Evolutionary conservation across 352 stramenopile species (phyloP).

Genomic region (Globisporangium paddicum): DNA sequence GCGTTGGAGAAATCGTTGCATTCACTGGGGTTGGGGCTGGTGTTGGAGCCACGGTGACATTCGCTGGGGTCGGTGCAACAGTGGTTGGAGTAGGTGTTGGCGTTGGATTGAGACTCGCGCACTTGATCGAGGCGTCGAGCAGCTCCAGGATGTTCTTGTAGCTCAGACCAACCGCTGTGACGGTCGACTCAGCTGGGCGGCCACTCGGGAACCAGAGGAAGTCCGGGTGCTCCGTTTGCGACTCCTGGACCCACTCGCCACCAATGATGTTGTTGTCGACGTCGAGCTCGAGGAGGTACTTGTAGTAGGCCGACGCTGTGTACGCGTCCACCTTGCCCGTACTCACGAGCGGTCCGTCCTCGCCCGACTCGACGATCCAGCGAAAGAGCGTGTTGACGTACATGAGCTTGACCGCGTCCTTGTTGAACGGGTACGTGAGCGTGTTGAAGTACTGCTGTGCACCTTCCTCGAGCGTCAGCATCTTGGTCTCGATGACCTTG

Average conservation of each 20-base stretch:
- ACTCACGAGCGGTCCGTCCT: too few species aligned
- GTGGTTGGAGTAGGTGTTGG: too few species aligned
- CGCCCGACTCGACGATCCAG: too few species aligned
- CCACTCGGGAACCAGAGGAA: constrained; percentile 5
- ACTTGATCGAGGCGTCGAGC: constrained; percentile 9
- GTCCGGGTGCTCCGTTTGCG: constrained; percentile 9
- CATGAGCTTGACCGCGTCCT: too few species aligned
- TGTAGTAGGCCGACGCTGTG: constrained; percentile 52
- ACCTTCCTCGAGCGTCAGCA: too few species aligned
- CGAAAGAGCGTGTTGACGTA: too few species aligned
- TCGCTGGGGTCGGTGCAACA: constrained; percentile 7
- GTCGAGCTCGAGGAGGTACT: constrained; percentile 61
- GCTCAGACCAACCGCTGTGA: constrained; percentile 29
- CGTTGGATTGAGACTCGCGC: not conserved
- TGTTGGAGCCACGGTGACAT: too few species aligned
- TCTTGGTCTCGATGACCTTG: constrained; percentile 13
- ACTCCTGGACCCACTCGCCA: constrained; percentile 54
- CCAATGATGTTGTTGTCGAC: constrained; percentile 49
- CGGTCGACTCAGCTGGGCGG: constrained; percentile 19
- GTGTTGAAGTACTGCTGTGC: too few species aligned
- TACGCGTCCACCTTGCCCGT: constrained; percentile 22
- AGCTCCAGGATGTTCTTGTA: constrained; percentile 37
- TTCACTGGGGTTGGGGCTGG: too few species aligned
- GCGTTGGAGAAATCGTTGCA: too few species aligned
- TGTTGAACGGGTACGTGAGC: too few species aligned